Base-by-base conservation (phyloP, 2,329 filamentous ascomycete species). In the Hypomyces rosellus region DNA sequence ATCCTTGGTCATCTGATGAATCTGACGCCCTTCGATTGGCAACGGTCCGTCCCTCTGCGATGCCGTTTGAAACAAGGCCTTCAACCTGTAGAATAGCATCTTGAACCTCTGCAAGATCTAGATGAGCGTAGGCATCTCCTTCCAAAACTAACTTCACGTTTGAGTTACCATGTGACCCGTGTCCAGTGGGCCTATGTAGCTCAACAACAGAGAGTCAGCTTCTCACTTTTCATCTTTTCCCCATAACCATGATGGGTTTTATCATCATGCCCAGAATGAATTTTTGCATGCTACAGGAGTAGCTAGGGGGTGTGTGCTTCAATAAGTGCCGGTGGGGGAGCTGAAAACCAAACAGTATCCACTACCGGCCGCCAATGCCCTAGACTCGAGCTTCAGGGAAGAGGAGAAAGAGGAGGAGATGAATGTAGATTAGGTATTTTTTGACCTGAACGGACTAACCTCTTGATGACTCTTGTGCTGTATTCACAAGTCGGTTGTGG, bases 401-500 rank as follows among this genome's bases (percentile, higher is more conserved):
- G 36, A 34, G 44, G 49, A 39, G 37, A 39, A 22, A 36, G 49
- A n/a, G 20, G 20, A 20, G 20, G 20, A 20, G 20, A 42, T 34
- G 20, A 38, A 44, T 51, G 33, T 18, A 37, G 45, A 46, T 22
- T 33, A 37, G 39, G 49, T 20, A 5, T 30, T 22, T 46, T n/a
- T 30, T n/a, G 39, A 20, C 20, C 6, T n/a, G 25, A 20, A 15
- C 8, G 2, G 13, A 47, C 30, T 34, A 46, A 53, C 48, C 51
- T 53, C 51, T 53, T 53, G 39, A 40, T 39, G 38, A 18, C 42
- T 42, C 44, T 50, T 12, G 34, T 47, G 45, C 34, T 50, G 50
- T 80, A 80, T 55, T 76, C 69, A 59, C 77, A 80, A 6, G 65
- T 57, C 1, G 76, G 76, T 47, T 72, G 74, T 1, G 77, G 77